These are phyloP conservation scores for Myochromella boudieri DNA, from an alignment of 768 basidiomycete genomes.

Conservation along the genomic window DNA sequence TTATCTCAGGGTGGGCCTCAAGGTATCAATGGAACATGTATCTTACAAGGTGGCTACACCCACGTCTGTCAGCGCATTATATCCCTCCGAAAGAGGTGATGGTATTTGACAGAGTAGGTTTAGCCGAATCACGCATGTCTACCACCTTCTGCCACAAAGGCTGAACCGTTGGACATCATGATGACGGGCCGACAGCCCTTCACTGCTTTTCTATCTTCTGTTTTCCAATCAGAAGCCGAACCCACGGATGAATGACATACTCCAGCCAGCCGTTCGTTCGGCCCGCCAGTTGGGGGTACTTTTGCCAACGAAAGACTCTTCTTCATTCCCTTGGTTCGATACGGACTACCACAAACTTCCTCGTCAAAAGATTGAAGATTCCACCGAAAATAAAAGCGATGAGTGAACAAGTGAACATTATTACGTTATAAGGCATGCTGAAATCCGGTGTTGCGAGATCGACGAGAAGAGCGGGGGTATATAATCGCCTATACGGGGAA, in stretches of 20 bases:
- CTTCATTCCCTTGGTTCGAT: conserved; percentile 19
- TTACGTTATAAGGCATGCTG: conserved; percentile 99
- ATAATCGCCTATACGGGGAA: conserved; percentile 46
- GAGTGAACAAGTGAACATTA: conserved; percentile 91
- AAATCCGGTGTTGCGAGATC: conserved; percentile 99
- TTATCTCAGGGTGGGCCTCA: conserved; percentile 1
- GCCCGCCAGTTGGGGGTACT: conserved; percentile 2
- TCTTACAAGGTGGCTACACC: background rate
- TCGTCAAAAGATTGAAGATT: conserved; percentile 82
- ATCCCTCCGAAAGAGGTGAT: conserved; percentile 2
- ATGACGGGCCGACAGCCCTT: conserved; percentile 10
- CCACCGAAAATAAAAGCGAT: conserved; percentile 93
- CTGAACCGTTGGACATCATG: no score
- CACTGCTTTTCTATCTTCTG: conserved; percentile 5
- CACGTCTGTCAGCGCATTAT: conserved; percentile 10
- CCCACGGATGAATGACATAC: conserved; percentile 2
- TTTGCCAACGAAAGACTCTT: conserved; percentile 5
- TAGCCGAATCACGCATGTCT: no score
- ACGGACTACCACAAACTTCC: conserved; percentile 68
- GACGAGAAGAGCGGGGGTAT: conserved; percentile 79
- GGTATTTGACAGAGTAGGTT: background rate
- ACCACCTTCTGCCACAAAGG: no score
- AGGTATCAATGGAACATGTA: background rate
- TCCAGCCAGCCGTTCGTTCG: background rate
- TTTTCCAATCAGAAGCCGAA: conserved; percentile 16